Evolutionary conservation across 345 rosid genomes (phyloP).

Genomic region (Citrus unshiu): DNA sequence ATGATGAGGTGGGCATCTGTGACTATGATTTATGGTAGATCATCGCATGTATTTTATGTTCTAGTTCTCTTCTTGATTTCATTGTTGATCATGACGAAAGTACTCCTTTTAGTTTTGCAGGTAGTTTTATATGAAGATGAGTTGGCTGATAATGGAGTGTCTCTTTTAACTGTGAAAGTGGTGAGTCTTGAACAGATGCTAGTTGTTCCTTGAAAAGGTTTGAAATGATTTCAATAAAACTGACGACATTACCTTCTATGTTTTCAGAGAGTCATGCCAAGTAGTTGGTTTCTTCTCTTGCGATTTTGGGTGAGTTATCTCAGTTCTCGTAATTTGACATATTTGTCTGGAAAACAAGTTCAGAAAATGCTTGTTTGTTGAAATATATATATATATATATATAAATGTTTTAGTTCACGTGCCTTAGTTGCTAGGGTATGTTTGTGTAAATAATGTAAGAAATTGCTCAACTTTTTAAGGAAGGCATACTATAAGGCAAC

Average conservation of each 20-base stretch:
- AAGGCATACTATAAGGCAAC: not conserved
- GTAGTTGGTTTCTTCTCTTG: conserved; percentile 93
- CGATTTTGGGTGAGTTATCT: conserved; percentile 87
- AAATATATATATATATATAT: not conserved
- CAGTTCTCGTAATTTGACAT: not conserved
- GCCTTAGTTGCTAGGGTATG: not conserved
- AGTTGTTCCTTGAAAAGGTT: not conserved
- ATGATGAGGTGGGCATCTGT: conserved; percentile 67
- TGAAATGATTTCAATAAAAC: not conserved
- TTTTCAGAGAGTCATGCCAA: conserved; percentile 96
- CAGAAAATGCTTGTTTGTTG: not conserved
- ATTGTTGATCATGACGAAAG: conserved; percentile 10
- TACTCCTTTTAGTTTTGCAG: conserved; percentile 38
- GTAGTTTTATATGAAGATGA: conserved; percentile 96
- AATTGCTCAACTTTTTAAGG: not conserved
- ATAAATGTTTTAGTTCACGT: not conserved
- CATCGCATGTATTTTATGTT: not conserved
- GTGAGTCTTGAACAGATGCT: conserved; percentile 36
- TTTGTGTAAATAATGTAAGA: not conserved
- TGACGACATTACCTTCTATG: conserved; percentile 17
- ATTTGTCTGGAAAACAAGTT: not conserved
- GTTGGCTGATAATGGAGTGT: conserved; percentile 89
- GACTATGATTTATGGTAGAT: not conserved
- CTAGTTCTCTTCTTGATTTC: not conserved
- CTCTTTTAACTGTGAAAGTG: conserved; percentile 94